A percentile compares a stretch with the other conserved stretches of the same genome.
Conservation (phyloP, 345 rosid genomes). For the Murraya paniculata region DNA sequence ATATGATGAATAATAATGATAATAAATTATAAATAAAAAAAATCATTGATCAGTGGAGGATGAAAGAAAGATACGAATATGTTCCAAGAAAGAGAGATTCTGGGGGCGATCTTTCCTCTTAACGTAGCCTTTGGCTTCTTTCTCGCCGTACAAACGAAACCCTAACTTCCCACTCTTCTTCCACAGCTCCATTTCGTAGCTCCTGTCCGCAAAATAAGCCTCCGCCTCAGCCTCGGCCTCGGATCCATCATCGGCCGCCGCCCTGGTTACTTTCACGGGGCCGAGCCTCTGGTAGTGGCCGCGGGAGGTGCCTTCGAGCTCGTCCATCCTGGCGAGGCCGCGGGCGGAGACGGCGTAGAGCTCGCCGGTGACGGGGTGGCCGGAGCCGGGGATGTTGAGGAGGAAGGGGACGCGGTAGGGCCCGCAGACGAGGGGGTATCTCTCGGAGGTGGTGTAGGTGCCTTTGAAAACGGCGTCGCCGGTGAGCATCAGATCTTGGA, state of each 20-base stretch:
- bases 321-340: conserved; percentile 63
- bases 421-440: conserved; percentile 79
- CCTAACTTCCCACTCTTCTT: conserved; percentile 44
- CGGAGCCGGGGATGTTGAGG: conserved; percentile 63
- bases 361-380: conserved; percentile 64
- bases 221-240: conserved; percentile 24
- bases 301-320: conserved; percentile 63
- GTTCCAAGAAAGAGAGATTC: conserved; percentile 63
- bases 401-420: conserved; percentile 86
- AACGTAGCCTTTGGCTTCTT: conserved; percentile 70
- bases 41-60: conserved; percentile 34
- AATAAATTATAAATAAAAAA: too few relatives aligned
- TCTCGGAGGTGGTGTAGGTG: conserved; percentile 37
- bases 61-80: conserved; percentile 54
- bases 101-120: conserved; percentile 66
- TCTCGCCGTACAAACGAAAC: conserved; percentile 46
- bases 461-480: conserved; percentile 75
- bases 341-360: conserved; percentile 59
- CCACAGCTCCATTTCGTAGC: conserved; percentile 69
- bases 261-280: conserved; percentile 31
- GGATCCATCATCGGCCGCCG: neutral
- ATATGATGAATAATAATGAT: too few relatives aligned
- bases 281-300: conserved; percentile 58
- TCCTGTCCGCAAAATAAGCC: conserved; percentile 64
- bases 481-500: conserved; percentile 63